These are phyloP conservation scores for Calonectria ilicicola DNA, from an alignment of 2,329 filamentous ascomycete species.

Conservation along the genomic window DNA sequence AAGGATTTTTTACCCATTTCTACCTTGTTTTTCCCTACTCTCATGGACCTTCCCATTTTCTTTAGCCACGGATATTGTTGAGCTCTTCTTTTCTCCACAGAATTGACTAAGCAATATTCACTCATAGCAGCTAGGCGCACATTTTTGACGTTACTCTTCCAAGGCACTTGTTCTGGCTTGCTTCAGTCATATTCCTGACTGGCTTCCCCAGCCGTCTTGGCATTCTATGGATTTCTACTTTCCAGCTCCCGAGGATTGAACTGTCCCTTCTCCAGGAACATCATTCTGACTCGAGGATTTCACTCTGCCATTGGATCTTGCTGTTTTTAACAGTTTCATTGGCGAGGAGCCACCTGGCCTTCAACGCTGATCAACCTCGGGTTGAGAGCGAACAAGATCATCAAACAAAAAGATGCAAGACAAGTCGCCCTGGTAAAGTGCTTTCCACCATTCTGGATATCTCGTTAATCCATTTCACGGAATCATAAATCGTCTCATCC, in stretches of 20 bases:
- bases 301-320: slow-evolving; percentile 19
- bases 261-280: slow-evolving; percentile 22
- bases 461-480: neutral
- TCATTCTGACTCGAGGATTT: slow-evolving; percentile 17
- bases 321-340: slow-evolving; percentile 20
- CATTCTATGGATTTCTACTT: slow-evolving; percentile 27
- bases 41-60: slow-evolving; percentile 32
- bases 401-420: neutral
- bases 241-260: slow-evolving; percentile 31
- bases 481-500: neutral
- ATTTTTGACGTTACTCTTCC: neutral
- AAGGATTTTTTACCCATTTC: slow-evolving; percentile 45
- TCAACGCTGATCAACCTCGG: neutral
- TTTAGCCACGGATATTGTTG: slow-evolving; percentile 30
- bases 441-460: neutral
- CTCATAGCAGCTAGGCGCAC: slow-evolving; percentile 40
- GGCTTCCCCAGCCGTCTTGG: neutral
- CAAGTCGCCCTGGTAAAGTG: slow-evolving; percentile 14
- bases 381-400: slow-evolving; percentile 9
- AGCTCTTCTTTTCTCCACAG: slow-evolving; percentile 28
- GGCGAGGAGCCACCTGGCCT: slow-evolving; percentile 6
- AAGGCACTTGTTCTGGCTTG: slow-evolving; percentile 21
- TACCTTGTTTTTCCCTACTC: slow-evolving; percentile 12
- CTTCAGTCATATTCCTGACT: slow-evolving; percentile 1
- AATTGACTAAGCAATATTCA: slow-evolving; percentile 42